phyloP scores from a whole-genome alignment of 805 yeast species.

The Kuraishia hungarica region DNA sequence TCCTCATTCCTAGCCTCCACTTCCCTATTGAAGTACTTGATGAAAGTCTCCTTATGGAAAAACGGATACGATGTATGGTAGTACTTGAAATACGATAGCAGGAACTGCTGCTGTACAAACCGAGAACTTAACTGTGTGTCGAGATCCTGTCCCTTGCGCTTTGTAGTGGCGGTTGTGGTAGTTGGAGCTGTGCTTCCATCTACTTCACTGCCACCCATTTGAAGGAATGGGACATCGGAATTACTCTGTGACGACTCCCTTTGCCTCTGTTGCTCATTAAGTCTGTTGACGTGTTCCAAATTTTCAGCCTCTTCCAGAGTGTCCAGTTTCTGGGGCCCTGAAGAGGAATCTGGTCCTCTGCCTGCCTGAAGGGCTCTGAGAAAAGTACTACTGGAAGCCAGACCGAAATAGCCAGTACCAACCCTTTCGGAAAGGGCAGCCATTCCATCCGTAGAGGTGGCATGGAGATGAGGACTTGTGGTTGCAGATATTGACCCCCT shows the following conservation, averaged over 20 bases:
- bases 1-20: slow-evolving; percentile 28
- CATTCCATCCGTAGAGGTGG: slow-evolving; percentile 46
- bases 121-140: slow-evolving; percentile 12
- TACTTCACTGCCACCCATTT: not conserved
- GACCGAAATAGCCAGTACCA: slow-evolving; percentile 54
- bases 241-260: not conserved
- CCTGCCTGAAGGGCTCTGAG: slow-evolving; percentile 30
- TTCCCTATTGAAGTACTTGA: slow-evolving; percentile 28
- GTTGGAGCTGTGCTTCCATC: not conserved
- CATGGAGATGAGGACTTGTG: slow-evolving; percentile 15
- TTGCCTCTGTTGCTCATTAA: not conserved
- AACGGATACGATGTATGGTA: slow-evolving; percentile 60
- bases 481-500: slow-evolving; percentile 8
- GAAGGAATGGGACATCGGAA: not conserved
- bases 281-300: no score
- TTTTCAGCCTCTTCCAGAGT: not conserved
- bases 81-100: slow-evolving; percentile 40
- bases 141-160: not conserved
- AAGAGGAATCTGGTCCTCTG: not conserved
- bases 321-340: not conserved
- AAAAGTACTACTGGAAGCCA: slow-evolving; percentile 50
- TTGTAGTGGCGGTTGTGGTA: no score
- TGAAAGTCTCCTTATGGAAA: slow-evolving; percentile 43
- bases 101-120: slow-evolving; percentile 15
- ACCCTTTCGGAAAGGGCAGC: slow-evolving; percentile 43